Conservation (phyloP, 306 rosid genomes). For the Nissolia schottii region DNA sequence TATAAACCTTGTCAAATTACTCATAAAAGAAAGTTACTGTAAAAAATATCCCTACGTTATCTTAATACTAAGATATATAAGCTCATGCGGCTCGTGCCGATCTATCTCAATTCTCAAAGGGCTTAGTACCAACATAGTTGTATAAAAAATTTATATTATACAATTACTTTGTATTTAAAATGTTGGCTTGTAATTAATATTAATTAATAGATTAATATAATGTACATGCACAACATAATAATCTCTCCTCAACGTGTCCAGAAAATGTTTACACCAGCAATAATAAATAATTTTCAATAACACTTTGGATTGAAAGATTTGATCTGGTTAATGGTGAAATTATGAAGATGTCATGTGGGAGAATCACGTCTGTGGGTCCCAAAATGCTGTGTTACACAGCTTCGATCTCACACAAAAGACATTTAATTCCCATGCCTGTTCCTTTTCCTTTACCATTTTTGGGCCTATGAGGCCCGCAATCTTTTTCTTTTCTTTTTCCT, state of each 20-base stretch:
- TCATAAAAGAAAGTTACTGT: background rate
- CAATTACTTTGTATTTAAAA: background rate
- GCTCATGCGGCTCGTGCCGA: background rate
- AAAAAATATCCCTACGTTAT: background rate
- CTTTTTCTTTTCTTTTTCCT: background rate
- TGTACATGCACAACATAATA: background rate
- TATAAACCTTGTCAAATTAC: background rate
- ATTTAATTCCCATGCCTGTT: slow-evolving; percentile 14
- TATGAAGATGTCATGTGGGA: slow-evolving; percentile 32
- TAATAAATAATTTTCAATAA: background rate
- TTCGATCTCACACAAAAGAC: slow-evolving; percentile 25
- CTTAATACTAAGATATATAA: background rate
- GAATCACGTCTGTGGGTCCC: slow-evolving; percentile 29
- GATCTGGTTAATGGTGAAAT: slow-evolving; percentile 25
- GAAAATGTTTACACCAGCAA: background rate
- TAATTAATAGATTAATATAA: too few relatives aligned
- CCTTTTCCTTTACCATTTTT: background rate
- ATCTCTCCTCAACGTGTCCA: background rate
- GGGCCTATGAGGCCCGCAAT: background rate
- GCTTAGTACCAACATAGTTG: background rate
- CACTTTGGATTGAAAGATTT: background rate
- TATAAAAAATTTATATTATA: background rate
- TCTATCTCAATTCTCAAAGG: background rate
- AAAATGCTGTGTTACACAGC: slow-evolving; percentile 32
- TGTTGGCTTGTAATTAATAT: background rate